Evolutionary conservation across 768 basidiomycete genomes (phyloP), one percentile per base, ranked within the genome.

Genomic region (Macrolepiota albuminosa): DNA sequence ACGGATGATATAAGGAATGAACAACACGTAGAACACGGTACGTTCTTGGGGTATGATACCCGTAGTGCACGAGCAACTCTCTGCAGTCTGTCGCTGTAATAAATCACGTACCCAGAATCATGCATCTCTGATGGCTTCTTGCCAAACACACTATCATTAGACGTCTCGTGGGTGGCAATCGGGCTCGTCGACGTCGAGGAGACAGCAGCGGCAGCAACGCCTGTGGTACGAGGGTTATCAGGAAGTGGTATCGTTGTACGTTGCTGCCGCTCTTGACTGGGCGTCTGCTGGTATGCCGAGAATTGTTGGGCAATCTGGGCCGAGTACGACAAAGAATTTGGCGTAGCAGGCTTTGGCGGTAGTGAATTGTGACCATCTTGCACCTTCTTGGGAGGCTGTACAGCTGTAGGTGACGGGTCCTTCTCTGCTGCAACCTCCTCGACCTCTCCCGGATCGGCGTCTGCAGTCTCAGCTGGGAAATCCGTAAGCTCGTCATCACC

Each of bases 71-170:
- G 29, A 60, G 48, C n/a, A n/a, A 39, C 6, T 57, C 49, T 39
- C 49, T 24, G 48, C 57, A 37, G 36, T 34, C 13, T 49, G 33
- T 51, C 42, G 58, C 33, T 61, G 42, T 36, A 57, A 60, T 51
- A 68, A 66, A 61, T 45, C 63, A 65, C 89, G 87, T 81, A 91
- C 89, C 89, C 89, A 79, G 85, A 85, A 70, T 91, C 89, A 61
- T 87, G 86, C 86, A 87, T 88, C 70, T 91, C 88, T 21, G 83
- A 83, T 9, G 85, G 85, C 63, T 86, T 82, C 67, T 86, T 79
- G 18, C 82, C 78, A 68, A 81, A 80, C 14, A 83, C 76, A 50
- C 74, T 76, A 56, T 79, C 75, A 36, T 66, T 61, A 2, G 67
- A 65, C 54, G 71, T 68, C 21, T 71, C 61, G n/a, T 74, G 54